Base-by-base conservation (phyloP, 2,329 filamentous ascomycete species). In the Phialocephala sp. region DNA sequence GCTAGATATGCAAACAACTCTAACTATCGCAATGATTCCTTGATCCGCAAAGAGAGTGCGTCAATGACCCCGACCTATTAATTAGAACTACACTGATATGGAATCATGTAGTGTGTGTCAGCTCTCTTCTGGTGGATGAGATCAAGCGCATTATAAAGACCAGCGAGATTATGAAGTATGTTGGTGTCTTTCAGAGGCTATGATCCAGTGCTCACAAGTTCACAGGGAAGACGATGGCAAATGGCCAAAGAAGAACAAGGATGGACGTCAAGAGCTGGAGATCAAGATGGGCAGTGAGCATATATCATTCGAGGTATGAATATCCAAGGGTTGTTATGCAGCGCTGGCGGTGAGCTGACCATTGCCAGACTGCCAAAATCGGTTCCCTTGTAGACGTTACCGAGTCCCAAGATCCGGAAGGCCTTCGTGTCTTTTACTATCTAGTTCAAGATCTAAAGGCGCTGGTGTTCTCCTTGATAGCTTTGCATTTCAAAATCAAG, bases 231-330 rank as follows among this genome's bases (percentile, higher is more conserved):
- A 99, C 77, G 95, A 99, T 78, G 91, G 89, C 32, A 97, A 97
- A 78, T 99, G 95, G 95, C 95, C 95, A 0, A 93, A 96, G 79
- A 99, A 98, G 87, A 99, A 99, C 82, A 98, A 98, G 81, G 95
- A 99, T 74, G 95, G 95, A 41, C 88, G 94, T 69, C 95, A 99
- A 78, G 95, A 99, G 81, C 84, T 99, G 57, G 95, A 99, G 79
- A 97, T 99, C 66, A 87, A 94, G 58, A 78, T 99, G 63, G 95
- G 94, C 50, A 95, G 91, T 74, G 95, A 99, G 70, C 94, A 98
- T 78, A 98, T 99, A 72, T 96, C 93, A 1, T 99, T 99, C 72
- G 95, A 99, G 89, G 94, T 94, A 79, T 74, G 65, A 24, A 56
- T 18, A 39, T 11, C 1, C 27, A 14, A 54, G 4, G 18, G 24